Evolutionary conservation across 2,329 filamentous ascomycete species (phyloP), one percentile per base, ranked within the genome.

Genomic region (Fusarium decemcellulare): DNA sequence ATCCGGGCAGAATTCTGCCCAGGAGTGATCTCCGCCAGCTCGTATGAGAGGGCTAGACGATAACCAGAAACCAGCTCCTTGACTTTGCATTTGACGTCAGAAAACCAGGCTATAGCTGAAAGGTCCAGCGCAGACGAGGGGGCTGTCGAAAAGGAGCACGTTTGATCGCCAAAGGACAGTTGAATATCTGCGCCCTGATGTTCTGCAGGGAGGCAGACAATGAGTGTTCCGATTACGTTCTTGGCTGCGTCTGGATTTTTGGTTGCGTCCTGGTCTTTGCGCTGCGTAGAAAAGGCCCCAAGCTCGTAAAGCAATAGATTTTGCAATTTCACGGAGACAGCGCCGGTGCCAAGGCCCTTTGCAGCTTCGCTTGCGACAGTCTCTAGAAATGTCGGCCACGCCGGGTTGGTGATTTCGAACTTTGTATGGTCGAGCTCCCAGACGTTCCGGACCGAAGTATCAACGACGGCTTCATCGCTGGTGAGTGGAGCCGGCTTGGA

Each of bases 381-480:
- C 6, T 55, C 27, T 12, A 70, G 46, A 8, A 46, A 65, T 10
- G n/a, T 30, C 2, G 23, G n/a, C 67, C 67, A 70, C 2, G 47
- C 43, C 2, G 63, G 67, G 36, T 70, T 71, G 23, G 34, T 48
- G 37, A 68, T 40, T 14, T 60, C 18, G 43, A 71, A 70, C 18
- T 68, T 54, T 12, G 59, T 29, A 14, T 12, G 42, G 23, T 65
- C 47, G 11, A 71, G 53, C 29, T 67, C 60, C 63, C 67, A 70
- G 5, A 44, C 39, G 14, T 71, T 67, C 27, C 32, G 14, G 30
- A 23, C 23, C 23, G 47, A 12, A n/a, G 10, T 40, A 12, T 54
- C 40, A 42, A 42, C 16, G 10, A 18, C 18, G n/a, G 12, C 40
- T 16, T 23, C 23, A 23, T 23, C 4, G 23, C 16, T 8, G n/a